Percentiles rank a stretch among this genome's conserved stretches.
Conservation (phyloP, 2,329 filamentous ascomycete genomes). For the Sordariomycetes sp. region DNA sequence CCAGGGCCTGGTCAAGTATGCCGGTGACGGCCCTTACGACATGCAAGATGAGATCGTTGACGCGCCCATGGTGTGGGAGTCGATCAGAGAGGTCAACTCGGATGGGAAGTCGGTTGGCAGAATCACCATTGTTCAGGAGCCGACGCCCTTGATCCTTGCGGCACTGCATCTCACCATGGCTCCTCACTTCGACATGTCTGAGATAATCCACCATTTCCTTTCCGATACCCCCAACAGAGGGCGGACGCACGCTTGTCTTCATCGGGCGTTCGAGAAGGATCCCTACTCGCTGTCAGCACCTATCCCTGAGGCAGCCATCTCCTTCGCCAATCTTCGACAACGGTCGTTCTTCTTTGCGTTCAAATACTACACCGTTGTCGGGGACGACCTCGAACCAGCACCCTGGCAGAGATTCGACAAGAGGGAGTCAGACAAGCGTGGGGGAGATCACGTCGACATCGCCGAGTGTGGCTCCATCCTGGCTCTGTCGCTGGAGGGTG, state of each 20-base stretch:
- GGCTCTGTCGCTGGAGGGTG: constrained; percentile 45
- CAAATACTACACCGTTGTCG: constrained; percentile 56
- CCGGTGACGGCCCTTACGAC: constrained; percentile 14
- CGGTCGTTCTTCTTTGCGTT: constrained; percentile 54
- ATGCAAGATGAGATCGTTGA: constrained; percentile 22
- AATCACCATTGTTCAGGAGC: constrained; percentile 52
- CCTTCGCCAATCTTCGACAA: constrained; percentile 30
- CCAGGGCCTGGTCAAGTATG: constrained; percentile 13
- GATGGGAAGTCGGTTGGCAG: constrained; percentile 38
- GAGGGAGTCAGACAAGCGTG: constrained; percentile 24
- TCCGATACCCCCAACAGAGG: constrained; percentile 33
- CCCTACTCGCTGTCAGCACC: constrained; percentile 10
- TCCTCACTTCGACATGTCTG: constrained; percentile 52
- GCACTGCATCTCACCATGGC: constrained; percentile 50
- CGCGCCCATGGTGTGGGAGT: constrained; percentile 30
- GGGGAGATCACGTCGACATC: constrained; percentile 45
- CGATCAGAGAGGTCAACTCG: constrained; percentile 26
- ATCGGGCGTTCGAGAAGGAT: constrained; percentile 34
- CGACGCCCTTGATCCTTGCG: constrained; percentile 49
- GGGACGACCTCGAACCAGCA: constrained; percentile 43
- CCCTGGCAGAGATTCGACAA: constrained; percentile 50
- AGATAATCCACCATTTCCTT: constrained; percentile 45
- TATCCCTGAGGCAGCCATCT: constrained; percentile 2
- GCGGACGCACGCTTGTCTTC: constrained; percentile 36
- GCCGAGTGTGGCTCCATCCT: constrained; percentile 51